Percentiles rank a stretch among this genome's conserved stretches.
phyloP scores from a whole-genome alignment of 202 grass and related monocot genomes.

The Panicum hallii region DNA sequence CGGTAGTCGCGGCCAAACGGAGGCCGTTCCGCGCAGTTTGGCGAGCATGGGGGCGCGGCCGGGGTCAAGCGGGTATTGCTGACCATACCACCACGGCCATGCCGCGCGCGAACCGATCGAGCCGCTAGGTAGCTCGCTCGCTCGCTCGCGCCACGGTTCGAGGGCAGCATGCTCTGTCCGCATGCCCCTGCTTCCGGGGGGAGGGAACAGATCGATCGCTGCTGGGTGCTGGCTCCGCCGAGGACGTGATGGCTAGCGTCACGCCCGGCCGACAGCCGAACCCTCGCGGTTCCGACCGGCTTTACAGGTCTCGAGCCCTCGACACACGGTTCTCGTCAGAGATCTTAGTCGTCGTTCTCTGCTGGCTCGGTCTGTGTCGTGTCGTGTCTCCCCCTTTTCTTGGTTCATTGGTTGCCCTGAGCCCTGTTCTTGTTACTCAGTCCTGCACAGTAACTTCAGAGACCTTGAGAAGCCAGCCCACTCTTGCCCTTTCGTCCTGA shows the following conservation, averaged over 20 bases:
- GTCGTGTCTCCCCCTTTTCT: not conserved
- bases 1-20: not conserved
- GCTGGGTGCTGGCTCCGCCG: too few species aligned
- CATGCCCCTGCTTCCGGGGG: slow-evolving; percentile 25
- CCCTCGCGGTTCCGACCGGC: not conserved
- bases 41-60: not conserved
- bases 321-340: not conserved
- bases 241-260: slow-evolving; percentile 13
- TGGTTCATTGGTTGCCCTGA: too few species aligned
- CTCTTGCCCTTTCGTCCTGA: not conserved
- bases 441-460: not conserved
- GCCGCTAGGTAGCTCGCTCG: not conserved
- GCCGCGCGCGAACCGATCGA: not conserved
- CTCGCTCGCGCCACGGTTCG: not conserved
- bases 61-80: slow-evolving; percentile 26
- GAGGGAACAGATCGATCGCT: not conserved
- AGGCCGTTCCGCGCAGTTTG: slow-evolving; percentile 8
- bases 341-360: not conserved
- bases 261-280: slow-evolving; percentile 35
- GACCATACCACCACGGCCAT: slow-evolving; percentile 3
- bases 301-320: slow-evolving; percentile 8
- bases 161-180: slow-evolving; percentile 34
- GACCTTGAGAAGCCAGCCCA: not conserved
- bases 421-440: too few species aligned
- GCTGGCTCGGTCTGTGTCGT: not conserved